These are phyloP conservation scores for Picea abies DNA, from an alignment of 83 land plant genomes.

Conservation along the genomic window DNA sequence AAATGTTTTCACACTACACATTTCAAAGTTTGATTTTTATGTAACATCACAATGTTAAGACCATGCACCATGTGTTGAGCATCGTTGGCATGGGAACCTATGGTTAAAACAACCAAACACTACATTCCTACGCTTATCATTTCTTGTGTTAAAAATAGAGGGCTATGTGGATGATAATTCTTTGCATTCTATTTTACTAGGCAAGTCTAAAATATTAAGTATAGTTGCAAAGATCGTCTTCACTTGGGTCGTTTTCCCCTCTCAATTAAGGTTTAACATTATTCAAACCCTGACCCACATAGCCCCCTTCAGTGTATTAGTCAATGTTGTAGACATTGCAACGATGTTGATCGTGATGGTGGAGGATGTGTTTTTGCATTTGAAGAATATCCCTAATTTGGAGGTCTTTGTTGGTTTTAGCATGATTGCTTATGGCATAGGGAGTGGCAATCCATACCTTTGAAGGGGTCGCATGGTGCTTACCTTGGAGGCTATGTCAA, in stretches of 20 bases:
- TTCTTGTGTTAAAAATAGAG: too few relatives aligned
- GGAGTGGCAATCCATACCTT: slow-evolving; percentile 77
- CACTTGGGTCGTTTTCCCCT: slow-evolving; percentile 33
- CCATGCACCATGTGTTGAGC: too few relatives aligned
- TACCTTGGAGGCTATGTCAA: slow-evolving; percentile 57
- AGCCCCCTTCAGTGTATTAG: slow-evolving; percentile 93
- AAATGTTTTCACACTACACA: too few relatives aligned
- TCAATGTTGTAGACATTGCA: slow-evolving; percentile 70
- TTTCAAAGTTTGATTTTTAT: too few relatives aligned
- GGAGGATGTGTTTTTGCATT: slow-evolving; percentile 45
- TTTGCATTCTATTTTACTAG: too few relatives aligned
- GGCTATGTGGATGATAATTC: too few relatives aligned
- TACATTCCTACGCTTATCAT: too few relatives aligned
- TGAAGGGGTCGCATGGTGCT: slow-evolving; percentile 75
- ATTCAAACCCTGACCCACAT: slow-evolving; percentile 79
- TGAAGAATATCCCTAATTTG: not conserved
- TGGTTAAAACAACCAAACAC: too few relatives aligned
- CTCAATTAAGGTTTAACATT: slow-evolving; percentile 71
- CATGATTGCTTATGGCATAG: slow-evolving; percentile 50
- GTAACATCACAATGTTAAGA: too few relatives aligned
- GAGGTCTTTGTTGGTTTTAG: slow-evolving; percentile 36
- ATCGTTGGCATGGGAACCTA: too few relatives aligned
- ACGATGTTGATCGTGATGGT: slow-evolving; percentile 88
- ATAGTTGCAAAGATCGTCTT: too few relatives aligned
- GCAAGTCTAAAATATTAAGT: too few relatives aligned